Conservation (phyloP, 2,329 filamentous ascomycete genomes). For the Lachnellula cervina region DNA sequence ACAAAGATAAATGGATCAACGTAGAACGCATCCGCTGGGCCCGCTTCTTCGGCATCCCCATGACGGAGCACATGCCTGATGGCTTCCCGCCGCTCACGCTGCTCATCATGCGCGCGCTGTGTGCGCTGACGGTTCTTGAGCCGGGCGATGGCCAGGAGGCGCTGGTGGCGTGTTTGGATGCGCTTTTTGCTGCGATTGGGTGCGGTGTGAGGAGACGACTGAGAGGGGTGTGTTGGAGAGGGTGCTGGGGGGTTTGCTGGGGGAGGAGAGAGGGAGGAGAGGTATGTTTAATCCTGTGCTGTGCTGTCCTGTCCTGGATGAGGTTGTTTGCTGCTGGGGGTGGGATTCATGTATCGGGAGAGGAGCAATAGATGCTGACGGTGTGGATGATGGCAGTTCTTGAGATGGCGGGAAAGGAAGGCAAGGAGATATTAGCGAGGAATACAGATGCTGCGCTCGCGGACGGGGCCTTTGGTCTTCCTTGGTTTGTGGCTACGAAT, state of each 20-base stretch:
- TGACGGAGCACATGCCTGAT: slow-evolving; percentile 38
- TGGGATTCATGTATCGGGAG: background rate
- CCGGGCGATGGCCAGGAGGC: slow-evolving; percentile 14
- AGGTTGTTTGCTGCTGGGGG: background rate
- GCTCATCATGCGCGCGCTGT: slow-evolving; percentile 46
- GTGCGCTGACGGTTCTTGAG: slow-evolving; percentile 35
- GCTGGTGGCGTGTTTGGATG: slow-evolving; percentile 20
- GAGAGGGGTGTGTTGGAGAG: slow-evolving; percentile 19
- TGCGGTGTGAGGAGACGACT: slow-evolving; percentile 16
- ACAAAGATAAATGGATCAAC: slow-evolving; percentile 55
- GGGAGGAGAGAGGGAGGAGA: slow-evolving; percentile 37
- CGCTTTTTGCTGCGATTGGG: slow-evolving; percentile 21
- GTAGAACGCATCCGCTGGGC: slow-evolving; percentile 51
- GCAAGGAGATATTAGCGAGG: slow-evolving; percentile 33
- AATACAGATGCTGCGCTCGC: slow-evolving; percentile 49
- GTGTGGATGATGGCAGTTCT: slow-evolving; percentile 11
- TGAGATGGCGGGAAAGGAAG: slow-evolving; percentile 19
- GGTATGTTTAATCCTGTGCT: slow-evolving; percentile 26
- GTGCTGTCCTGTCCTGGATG: background rate
- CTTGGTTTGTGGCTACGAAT: slow-evolving; percentile 55
- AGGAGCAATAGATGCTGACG: background rate
- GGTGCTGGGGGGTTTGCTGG: slow-evolving; percentile 42
- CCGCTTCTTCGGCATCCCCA: slow-evolving; percentile 48
- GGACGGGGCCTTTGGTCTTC: slow-evolving; percentile 55
- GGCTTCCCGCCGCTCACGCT: slow-evolving; percentile 51